Base-by-base conservation (phyloP, 2,329 filamentous ascomycete genomes). In the Claviceps arundinis region DNA sequence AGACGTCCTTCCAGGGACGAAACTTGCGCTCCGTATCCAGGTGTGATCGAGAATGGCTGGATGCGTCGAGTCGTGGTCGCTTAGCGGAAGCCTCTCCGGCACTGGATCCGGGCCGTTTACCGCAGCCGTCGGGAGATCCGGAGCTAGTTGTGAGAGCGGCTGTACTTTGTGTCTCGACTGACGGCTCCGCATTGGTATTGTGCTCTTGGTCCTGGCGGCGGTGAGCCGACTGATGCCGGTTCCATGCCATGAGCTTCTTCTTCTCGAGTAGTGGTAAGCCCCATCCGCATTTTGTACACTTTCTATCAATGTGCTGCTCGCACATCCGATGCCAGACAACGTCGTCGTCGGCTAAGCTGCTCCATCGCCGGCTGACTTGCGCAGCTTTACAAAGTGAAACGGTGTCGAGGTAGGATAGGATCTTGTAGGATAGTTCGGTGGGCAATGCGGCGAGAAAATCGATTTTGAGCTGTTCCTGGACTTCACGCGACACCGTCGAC, bases 251-350 rank as follows among this genome's bases (percentile, higher is more conserved):
- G 56, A 98, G 70, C 61, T 87, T 80, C 69, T 95, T 95, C 60
- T 89, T 80, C 63, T 98, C 93, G 49, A 98, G 72, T 52, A 95
- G 71, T 16, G 93, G 93, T 55, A 98, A 69, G 2, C 93, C 93
- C 89, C 90, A 97, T 24, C 93, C 91, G 64, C 93, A 98, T 64
- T 93, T 95, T 54, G 83, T 90, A 67, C 90, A 96, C 65, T 95
- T 95, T 55, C 89, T 77, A 65, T 94, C 88, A 60, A 96, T 94
- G 66, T 95, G 90, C 64, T 97, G 91, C 67, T 95, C 89, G 65
- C 93, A 98, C 90, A 97, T 96, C 57, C 85, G 86, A 64, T 96
- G 70, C 93, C 93, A 98, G 4, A 98, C 91, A 8, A 95, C 86
- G 66, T 98, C 91, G 63, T 96, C 91, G 61, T 97, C 93, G n/a